Evolutionary conservation across 768 basidiomycete genomes (phyloP).

Genomic region (Russula sp.): DNA sequence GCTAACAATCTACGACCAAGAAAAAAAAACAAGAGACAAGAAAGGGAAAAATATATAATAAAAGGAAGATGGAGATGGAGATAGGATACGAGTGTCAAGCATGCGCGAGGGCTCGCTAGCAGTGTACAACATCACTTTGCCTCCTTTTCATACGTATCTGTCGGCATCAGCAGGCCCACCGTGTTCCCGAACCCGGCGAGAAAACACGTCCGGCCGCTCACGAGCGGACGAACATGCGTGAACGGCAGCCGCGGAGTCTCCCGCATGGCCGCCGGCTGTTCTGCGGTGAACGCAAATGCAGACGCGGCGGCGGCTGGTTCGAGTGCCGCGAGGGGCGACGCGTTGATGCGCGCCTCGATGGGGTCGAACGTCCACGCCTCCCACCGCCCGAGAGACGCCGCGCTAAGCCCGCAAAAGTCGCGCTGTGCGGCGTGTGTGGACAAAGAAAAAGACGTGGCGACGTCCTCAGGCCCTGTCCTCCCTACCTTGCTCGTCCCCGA

Average conservation of each 20-base stretch:
- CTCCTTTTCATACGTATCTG: neutral
- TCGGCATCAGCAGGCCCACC: constrained; percentile 16
- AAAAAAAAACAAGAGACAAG: neutral
- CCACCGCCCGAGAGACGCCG: constrained; percentile 70
- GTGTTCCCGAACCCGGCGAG: constrained; percentile 23
- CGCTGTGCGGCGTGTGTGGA: constrained; percentile 21
- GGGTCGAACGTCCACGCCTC: constrained; percentile 77
- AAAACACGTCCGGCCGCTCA: constrained; percentile 15
- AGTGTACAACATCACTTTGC: neutral
- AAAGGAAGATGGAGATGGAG: neutral
- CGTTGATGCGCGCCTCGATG: constrained; percentile 38
- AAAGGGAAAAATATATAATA: neutral
- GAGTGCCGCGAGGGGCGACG: constrained; percentile 46
- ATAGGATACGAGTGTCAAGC: neutral
- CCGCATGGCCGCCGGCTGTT: neutral
- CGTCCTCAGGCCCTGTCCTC: neutral
- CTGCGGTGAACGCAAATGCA: neutral
- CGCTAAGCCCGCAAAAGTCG: constrained; percentile 42
- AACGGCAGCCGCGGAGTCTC: constrained; percentile 20
- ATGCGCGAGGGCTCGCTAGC: neutral
- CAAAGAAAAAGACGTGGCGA: constrained; percentile 24
- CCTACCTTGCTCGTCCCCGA: neutral
- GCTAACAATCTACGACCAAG: neutral
- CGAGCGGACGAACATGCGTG: constrained; percentile 20
- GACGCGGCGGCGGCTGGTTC: constrained; percentile 16